Conservation (phyloP, 768 basidiomycete genomes). For the Suillus occidentalis region DNA sequence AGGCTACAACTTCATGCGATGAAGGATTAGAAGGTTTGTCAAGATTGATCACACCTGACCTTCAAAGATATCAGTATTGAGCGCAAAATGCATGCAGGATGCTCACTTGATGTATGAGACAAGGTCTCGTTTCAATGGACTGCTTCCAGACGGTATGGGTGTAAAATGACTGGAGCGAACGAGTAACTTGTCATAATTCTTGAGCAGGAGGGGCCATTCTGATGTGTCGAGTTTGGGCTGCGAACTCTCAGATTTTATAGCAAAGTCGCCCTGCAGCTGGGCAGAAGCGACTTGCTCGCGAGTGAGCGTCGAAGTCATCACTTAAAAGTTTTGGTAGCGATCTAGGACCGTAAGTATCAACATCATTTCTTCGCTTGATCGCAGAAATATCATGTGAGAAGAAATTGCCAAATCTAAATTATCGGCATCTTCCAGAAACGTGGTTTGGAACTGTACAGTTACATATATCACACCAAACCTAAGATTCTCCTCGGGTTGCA, state of each 20-base stretch:
- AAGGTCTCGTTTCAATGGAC: slow-evolving; percentile 94
- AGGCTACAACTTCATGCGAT: slow-evolving; percentile 98
- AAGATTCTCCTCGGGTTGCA: slow-evolving; percentile 4
- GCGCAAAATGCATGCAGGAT: not conserved
- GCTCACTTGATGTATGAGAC: slow-evolving; percentile 83
- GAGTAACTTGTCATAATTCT: slow-evolving; percentile 98
- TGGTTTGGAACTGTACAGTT: slow-evolving; percentile 53
- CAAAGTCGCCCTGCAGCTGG: slow-evolving; percentile 72
- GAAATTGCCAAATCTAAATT: slow-evolving; percentile 1
- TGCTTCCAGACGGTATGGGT: slow-evolving; percentile 91
- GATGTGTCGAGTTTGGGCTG: slow-evolving; percentile 88
- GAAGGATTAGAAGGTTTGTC: slow-evolving; percentile 99
- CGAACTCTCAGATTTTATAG: slow-evolving; percentile 76
- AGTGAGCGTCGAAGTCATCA: slow-evolving; percentile 39
- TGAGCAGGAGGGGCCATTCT: slow-evolving; percentile 95
- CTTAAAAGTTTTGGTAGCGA: not conserved
- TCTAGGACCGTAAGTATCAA: not conserved
- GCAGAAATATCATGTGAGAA: slow-evolving; percentile 23
- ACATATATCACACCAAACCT: slow-evolving; percentile 26
- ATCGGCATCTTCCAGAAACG: slow-evolving; percentile 13
- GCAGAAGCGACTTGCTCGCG: slow-evolving; percentile 71
- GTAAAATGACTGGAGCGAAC: slow-evolving; percentile 97
- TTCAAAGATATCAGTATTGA: slow-evolving; percentile 30
- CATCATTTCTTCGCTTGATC: not conserved
- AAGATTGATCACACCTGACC: slow-evolving; percentile 97